These are phyloP conservation scores for Phycomyces nitens DNA, from an alignment of 192 early-diverging fungal genomes.

Conservation along the genomic window DNA sequence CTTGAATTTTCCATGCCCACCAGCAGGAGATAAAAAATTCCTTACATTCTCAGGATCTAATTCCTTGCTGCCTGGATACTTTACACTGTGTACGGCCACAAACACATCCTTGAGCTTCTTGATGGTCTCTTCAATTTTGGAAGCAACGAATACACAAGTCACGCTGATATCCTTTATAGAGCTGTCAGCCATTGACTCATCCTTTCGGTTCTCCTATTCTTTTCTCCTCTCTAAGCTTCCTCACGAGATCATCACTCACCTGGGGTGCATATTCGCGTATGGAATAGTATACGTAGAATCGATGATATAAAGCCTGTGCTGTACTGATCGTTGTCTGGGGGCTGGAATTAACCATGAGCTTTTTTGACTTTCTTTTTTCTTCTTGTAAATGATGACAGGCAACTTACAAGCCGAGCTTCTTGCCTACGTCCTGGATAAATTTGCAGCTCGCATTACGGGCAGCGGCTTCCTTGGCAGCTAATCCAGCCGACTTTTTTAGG, in stretches of 20 bases:
- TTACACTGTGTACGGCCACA: constrained; percentile 53
- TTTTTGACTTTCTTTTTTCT: neutral
- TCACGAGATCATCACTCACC: constrained; percentile 20
- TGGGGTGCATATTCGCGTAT: constrained; percentile 43
- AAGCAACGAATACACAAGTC: constrained; percentile 75
- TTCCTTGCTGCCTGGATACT: constrained; percentile 48
- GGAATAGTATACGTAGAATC: constrained; percentile 54
- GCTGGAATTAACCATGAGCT: constrained; percentile 25
- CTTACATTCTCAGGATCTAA: constrained; percentile 53
- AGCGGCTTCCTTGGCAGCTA: constrained; percentile 22
- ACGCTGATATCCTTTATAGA: constrained; percentile 51
- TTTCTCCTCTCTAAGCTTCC: neutral
- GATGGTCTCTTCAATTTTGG: constrained; percentile 84
- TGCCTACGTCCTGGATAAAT: constrained; percentile 50
- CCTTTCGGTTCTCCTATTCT: neutral
- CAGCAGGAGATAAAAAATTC: no score
- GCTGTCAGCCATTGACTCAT: neutral
- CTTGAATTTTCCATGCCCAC: no score
- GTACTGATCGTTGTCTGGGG: constrained; percentile 60
- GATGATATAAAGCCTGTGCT: constrained; percentile 51
- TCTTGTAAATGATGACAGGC: neutral
- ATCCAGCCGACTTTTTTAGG: constrained; percentile 13
- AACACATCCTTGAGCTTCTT: constrained; percentile 82
- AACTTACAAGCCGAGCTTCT: constrained; percentile 57
- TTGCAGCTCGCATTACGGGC: constrained; percentile 36